These are phyloP conservation scores for Fusarium setosum DNA, from an alignment of 2,329 filamentous ascomycete species.

Conservation along the genomic window DNA sequence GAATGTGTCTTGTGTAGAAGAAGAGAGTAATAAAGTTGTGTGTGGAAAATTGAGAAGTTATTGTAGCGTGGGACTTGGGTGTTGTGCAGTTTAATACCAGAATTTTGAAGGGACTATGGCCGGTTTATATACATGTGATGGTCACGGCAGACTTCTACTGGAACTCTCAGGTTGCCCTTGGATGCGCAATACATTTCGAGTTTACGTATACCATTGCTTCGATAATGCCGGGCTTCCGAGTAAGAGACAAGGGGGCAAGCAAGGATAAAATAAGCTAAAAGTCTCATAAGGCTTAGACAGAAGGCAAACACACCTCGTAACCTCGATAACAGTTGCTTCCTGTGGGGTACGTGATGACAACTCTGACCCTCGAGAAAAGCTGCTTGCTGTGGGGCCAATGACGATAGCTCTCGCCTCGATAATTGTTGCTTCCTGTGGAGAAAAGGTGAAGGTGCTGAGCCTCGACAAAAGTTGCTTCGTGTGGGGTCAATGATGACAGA, in stretches of 20 bases:
- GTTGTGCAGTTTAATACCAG: neutral
- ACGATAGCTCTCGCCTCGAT: too few relatives aligned
- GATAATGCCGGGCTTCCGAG: neutral
- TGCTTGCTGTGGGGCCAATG: too few relatives aligned
- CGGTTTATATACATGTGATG: neutral
- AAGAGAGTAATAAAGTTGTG: neutral
- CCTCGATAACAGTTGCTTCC: slow-evolving; percentile 28
- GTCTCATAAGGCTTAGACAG: neutral
- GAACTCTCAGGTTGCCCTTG: neutral
- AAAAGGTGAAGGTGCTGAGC: too few relatives aligned
- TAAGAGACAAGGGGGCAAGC: neutral
- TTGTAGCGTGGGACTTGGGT: neutral
- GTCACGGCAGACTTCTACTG: neutral
- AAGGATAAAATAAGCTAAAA: neutral
- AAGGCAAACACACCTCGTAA: neutral
- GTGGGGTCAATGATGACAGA: too few relatives aligned
- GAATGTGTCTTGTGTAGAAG: neutral
- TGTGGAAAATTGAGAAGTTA: neutral
- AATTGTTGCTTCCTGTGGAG: too few relatives aligned
- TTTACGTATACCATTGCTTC: neutral
- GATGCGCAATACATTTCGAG: neutral
- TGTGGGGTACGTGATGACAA: slow-evolving; percentile 12
- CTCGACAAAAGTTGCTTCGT: too few relatives aligned
- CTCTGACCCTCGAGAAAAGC: too few relatives aligned
- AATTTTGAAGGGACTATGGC: neutral